A percentile compares a stretch with the other conserved stretches of the same genome.
These are phyloP conservation scores for Drosera spatulata DNA, from an alignment of 179 eudicot species.

Conservation along the genomic window DNA sequence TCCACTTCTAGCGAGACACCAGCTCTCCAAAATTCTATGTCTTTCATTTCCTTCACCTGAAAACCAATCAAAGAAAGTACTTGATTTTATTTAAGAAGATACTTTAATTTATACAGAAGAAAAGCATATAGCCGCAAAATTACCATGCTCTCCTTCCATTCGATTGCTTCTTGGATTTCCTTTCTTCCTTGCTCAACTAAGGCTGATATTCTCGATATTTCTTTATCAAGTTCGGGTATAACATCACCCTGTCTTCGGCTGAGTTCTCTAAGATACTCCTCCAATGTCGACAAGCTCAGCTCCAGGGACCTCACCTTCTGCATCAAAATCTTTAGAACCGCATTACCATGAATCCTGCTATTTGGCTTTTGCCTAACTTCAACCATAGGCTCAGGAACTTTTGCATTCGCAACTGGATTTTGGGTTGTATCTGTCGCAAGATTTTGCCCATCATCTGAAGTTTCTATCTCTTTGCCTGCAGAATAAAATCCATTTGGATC, in stretches of 20 bases:
- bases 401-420: slow-evolving; percentile 20
- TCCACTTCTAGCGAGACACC: background rate
- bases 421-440: slow-evolving; percentile 17
- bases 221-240: slow-evolving; percentile 52
- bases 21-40: slow-evolving; percentile 3
- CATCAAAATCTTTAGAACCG: slow-evolving; percentile 79
- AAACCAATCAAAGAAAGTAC: background rate
- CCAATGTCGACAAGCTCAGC: slow-evolving; percentile 58
- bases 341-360: slow-evolving; percentile 68
- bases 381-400: slow-evolving; percentile 35
- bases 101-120: background rate
- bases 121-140: background rate
- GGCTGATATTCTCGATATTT: slow-evolving; percentile 30
- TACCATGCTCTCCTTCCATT: slow-evolving; percentile 65
- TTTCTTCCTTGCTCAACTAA: slow-evolving; percentile 43
- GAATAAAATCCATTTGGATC: slow-evolving; percentile 17
- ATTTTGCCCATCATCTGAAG: slow-evolving; percentile 20
- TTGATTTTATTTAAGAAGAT: background rate
- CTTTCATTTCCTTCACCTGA: background rate
- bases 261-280: slow-evolving; percentile 70
- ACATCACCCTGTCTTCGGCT: slow-evolving; percentile 50
- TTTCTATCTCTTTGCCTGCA: slow-evolving; percentile 20
- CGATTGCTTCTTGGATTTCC: slow-evolving; percentile 41
- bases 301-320: slow-evolving; percentile 87
- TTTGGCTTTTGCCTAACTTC: slow-evolving; percentile 51